Evolutionary conservation across 164 flowering plant species (phyloP), one percentile per base, ranked within the genome.

Genomic region (Berberis thunbergii): DNA sequence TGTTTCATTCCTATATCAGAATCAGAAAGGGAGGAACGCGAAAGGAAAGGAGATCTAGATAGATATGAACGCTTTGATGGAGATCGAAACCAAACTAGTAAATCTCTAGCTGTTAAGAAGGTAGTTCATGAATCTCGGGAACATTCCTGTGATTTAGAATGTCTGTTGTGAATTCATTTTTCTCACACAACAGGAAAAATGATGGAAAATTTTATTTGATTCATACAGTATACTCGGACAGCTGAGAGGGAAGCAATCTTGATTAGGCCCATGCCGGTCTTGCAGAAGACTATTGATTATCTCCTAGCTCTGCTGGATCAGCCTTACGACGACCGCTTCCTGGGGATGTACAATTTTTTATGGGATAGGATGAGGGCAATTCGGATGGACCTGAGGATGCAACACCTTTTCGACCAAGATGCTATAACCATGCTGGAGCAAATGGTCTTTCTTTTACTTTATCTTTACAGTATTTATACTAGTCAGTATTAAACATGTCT

Each of bases 301-400:
- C 89, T 94, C 65, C 79, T 94, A 57, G 73, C 69, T 75, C 82
- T 94, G 82, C 83, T 94, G 41, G 81, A 89, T 74, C 86, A 79
- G 61, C 87, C 91, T 67, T 94, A 94, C 67, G 86, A 82, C 74
- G 89, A 80, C 39, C 78, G 69, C 9, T 87, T 94, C 68, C 90
- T 94, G 64, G 81, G 87, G 74, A 73, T 88, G 73, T 94, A 94
- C 61, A 94, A 94, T 71, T 94, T 94, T n/a, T 77, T 94, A 72
- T 94, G 99, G 99, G 99, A 94, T 74, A 80, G 99, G 78, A 89
- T 94, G 99, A 74, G 97, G 64, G 97, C 96, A 12, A 79, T 94
- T 60, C 83, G 97, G 60, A 91, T 91, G 97, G 97, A 91, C 72
- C 83, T 91, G 60, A 81, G 96, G 74, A 91, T 94, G 97, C 97